Conservation (phyloP, 805 yeast genomes). For the Blastobotrys robertii region DNA sequence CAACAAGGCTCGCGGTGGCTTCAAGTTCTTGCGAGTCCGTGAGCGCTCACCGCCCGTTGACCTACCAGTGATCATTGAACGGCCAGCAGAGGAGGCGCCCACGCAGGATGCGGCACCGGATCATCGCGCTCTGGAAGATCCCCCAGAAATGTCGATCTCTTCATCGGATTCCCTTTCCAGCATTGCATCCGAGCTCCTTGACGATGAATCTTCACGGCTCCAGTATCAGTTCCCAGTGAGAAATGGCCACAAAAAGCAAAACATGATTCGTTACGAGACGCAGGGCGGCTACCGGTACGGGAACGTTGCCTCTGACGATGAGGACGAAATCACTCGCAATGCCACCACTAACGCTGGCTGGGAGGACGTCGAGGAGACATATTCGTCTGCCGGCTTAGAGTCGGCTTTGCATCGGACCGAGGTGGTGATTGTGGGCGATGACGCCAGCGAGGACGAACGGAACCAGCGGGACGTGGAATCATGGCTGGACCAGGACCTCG, state of each 20-base stretch:
- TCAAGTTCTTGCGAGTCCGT: neutral
- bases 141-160: neutral
- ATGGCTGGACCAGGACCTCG: conserved; percentile 17
- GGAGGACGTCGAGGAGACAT: conserved; percentile 9
- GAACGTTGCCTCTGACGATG: conserved; percentile 13
- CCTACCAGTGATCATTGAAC: neutral
- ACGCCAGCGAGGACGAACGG: conserved; percentile 14
- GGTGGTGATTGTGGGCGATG: conserved; percentile 4
- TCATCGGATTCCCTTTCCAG: neutral
- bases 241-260: neutral
- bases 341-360: conserved; percentile 2
- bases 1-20: neutral
- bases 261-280: too few species aligned
- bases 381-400: conserved; percentile 3
- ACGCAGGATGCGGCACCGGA: too few species aligned
- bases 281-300: conserved; percentile 4
- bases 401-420: conserved; percentile 2
- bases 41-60: neutral
- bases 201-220: neutral
- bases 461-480: conserved; percentile 27
- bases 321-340: conserved; percentile 1
- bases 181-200: neutral
- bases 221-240: conserved; percentile 1
- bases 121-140: neutral
- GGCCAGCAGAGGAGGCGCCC: too few species aligned